A percentile compares a stretch with the other conserved stretches of the same genome.
Evolutionary conservation across 306 rosid genomes (phyloP).

Genomic region (Gastrolobium villosum): DNA sequence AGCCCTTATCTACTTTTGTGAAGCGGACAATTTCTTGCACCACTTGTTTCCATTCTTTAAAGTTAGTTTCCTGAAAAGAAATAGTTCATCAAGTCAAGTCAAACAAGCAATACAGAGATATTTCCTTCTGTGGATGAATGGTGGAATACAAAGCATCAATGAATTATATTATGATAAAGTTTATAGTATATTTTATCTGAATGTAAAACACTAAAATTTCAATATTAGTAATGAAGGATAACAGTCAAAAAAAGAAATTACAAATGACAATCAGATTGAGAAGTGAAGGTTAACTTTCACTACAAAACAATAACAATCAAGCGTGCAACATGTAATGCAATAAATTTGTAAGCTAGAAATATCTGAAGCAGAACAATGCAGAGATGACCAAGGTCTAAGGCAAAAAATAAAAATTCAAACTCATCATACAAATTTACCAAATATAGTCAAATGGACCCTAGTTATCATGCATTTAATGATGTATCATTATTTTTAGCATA

Average conservation of each 20-base stretch:
- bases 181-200: slow-evolving; percentile 3
- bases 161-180: slow-evolving; percentile 11
- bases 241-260: slow-evolving; percentile 18
- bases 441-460: slow-evolving; percentile 19
- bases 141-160: slow-evolving; percentile 36
- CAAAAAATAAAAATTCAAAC: neutral
- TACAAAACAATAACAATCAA: slow-evolving; percentile 19
- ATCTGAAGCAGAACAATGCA: slow-evolving; percentile 28
- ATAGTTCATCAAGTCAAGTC: slow-evolving; percentile 50
- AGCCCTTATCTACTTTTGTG: slow-evolving; percentile 74
- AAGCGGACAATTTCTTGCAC: slow-evolving; percentile 94
- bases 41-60: slow-evolving; percentile 96
- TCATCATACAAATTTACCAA: neutral
- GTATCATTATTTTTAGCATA: neutral
- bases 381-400: slow-evolving; percentile 20
- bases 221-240: neutral
- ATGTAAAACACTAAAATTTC: slow-evolving; percentile 36
- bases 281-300: slow-evolving; percentile 30
- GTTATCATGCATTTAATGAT: neutral
- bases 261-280: slow-evolving; percentile 23
- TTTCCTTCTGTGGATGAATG: slow-evolving; percentile 31
- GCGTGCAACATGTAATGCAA: slow-evolving; percentile 4
- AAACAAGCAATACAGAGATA: slow-evolving; percentile 43
- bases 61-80: slow-evolving; percentile 80
- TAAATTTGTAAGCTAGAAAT: neutral